These are phyloP conservation scores for Trichoderma pleuroti DNA, from an alignment of 2,329 filamentous ascomycete species.

Conservation along the genomic window DNA sequence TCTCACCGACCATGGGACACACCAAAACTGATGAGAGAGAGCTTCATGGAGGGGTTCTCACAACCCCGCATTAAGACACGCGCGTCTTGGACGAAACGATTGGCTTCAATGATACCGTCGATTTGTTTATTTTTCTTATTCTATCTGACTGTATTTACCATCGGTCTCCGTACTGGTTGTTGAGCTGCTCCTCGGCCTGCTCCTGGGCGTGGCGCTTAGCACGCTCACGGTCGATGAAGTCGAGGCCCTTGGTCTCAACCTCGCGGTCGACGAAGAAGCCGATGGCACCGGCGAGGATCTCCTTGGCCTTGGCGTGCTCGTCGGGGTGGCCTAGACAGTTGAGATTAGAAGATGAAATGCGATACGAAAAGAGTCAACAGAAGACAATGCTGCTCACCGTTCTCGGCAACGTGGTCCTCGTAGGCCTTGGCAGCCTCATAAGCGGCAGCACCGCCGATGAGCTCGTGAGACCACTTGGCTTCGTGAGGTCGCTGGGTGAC, in stretches of 20 bases:
- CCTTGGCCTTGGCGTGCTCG: constrained; percentile 30
- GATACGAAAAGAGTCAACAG: not conserved
- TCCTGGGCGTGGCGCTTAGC: constrained; percentile 30
- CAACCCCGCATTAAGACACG: constrained; percentile 10
- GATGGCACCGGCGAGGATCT: constrained; percentile 29
- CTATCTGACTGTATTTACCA: constrained; percentile 17
- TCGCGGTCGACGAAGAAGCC: constrained; percentile 33
- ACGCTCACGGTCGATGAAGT: constrained; percentile 28
- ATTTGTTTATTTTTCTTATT: constrained; percentile 5
- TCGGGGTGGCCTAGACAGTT: constrained; percentile 26
- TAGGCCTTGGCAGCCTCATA: constrained; percentile 33
- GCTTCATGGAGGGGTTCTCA: constrained; percentile 8
- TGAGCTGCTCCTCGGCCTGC: constrained; percentile 28
- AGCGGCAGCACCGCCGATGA: constrained; percentile 32
- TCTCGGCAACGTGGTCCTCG: constrained; percentile 28
- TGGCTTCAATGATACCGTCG: constrained; percentile 8
- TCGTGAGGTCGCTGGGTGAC: constrained; percentile 29
- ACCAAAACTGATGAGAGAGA: not conserved
- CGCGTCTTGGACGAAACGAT: not conserved
- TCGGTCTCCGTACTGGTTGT: constrained; percentile 18
- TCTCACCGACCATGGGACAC: not conserved
- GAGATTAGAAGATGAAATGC: not conserved
- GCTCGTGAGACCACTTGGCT: constrained; percentile 31
- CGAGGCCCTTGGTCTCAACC: constrained; percentile 31
- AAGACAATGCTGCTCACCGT: constrained; percentile 22